Evolutionary conservation across 768 basidiomycete species (phyloP), one percentile per base, ranked within the genome.

Genomic region (Tricholoma matsutake): DNA sequence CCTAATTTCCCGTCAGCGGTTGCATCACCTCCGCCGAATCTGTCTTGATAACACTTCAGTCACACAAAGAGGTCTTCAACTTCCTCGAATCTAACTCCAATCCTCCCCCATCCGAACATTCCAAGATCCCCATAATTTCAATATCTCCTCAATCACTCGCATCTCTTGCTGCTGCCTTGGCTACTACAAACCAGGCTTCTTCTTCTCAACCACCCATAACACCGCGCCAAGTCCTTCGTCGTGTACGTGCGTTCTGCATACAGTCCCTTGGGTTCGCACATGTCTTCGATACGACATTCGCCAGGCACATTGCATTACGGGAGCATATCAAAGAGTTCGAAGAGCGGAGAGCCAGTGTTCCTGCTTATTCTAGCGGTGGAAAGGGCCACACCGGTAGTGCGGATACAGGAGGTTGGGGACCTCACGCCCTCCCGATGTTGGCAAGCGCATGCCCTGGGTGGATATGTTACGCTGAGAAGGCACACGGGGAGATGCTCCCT

Each of bases 21-120:
- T 99, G 97, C 70, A 98, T 99, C 67, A 99, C 97, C 3, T 98
- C 96, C 39, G 96, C 96, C 22, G 96, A 99, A 79, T 96, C 94
- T 18, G 88, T 98, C 51, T 83, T 99, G 61, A 97, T 99, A 69
- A 95, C 95, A 11, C 81, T 97, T 37, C 96, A 99, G 73, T 96
- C 94, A 6, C 96, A 98, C 68, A 84, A 85, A 14, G 96, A 99
- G 73, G 96, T 98, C 3, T 83, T 96, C 52, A 83, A 83, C 53
- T 89, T 94, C 67, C 81, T 98, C 13, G 74, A 80, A 39, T 73
- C 78, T 22, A 92, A 92, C 64, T 75, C 54, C 34, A 22, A 20
- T 54, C 65, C 45, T 57, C 64, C 31, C 1, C 32, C 41, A 63
- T 71, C 56, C 72, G 77, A 45, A 61, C 79, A 63, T 69, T 78